Evolutionary conservation across 192 early-diverging fungal genomes (phyloP).

Genomic region (Lobosporangium transversale): DNA sequence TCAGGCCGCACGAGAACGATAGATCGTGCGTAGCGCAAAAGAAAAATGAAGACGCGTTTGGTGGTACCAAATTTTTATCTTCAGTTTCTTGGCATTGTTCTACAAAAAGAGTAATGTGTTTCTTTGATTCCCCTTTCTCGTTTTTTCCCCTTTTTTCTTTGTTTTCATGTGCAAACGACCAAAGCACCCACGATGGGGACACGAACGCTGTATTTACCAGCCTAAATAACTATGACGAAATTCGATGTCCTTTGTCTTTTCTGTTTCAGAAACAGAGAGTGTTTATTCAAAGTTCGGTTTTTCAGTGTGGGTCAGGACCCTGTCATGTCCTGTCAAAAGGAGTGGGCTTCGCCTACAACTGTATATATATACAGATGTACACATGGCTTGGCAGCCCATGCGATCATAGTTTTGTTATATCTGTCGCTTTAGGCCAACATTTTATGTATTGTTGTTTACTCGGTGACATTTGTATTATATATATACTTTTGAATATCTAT

Average conservation of each 20-base stretch:
- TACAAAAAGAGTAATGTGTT: not conserved
- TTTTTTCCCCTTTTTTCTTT: not conserved
- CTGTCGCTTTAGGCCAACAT: conserved; percentile 29
- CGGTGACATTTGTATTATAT: not conserved
- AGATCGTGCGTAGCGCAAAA: not conserved
- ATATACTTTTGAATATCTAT: not conserved
- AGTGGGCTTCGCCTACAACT: too few relatives aligned
- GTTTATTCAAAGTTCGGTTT: too few relatives aligned
- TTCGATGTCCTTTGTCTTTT: not conserved
- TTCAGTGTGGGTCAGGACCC: too few relatives aligned
- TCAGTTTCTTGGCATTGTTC: not conserved
- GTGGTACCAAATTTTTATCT: not conserved
- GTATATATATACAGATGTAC: not conserved
- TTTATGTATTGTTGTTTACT: not conserved
- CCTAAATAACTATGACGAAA: too few relatives aligned
- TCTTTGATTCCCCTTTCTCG: not conserved
- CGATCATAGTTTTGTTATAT: not conserved
- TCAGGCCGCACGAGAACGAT: not conserved
- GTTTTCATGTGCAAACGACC: conserved; percentile 9
- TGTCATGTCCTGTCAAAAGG: too few relatives aligned
- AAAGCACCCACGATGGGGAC: too few relatives aligned
- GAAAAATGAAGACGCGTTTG: not conserved
- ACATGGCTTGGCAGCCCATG: not conserved
- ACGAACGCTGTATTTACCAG: too few relatives aligned
- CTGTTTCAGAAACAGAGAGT: not conserved